Evolutionary conservation across 371 early-diverging fungal species (phyloP).

Genomic region (Apophysomyces ossiformis): DNA sequence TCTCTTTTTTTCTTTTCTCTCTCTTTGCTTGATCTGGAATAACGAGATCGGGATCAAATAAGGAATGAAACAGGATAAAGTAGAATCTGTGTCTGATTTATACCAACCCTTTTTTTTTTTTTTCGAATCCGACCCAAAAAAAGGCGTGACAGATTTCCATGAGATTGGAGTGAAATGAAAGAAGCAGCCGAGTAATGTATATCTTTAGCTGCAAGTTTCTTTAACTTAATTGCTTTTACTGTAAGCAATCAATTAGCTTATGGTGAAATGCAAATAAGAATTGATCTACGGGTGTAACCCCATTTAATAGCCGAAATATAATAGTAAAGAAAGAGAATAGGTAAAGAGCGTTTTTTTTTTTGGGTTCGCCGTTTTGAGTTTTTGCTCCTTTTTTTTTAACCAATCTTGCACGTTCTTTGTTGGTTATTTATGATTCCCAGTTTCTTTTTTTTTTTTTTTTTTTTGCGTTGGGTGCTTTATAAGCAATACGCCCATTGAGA

Average conservation of each 20-base stretch:
- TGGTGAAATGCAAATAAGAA: not conserved
- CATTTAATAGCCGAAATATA: slow-evolving; percentile 15
- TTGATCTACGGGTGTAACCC: slow-evolving; percentile 17
- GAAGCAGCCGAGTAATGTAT: too few species aligned
- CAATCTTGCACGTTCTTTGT: slow-evolving; percentile 2
- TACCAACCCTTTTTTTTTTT: not conserved
- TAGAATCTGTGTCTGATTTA: not conserved
- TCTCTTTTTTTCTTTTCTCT: too few species aligned
- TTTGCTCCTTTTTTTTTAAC: not conserved
- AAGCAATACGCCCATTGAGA: slow-evolving; percentile 1
- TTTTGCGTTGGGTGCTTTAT: not conserved
- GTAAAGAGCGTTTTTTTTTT: not conserved
- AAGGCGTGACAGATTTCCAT: not conserved
- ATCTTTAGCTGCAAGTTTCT: too few species aligned
- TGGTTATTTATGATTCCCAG: not conserved
- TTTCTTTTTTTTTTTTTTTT: too few species aligned
- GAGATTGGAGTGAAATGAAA: too few species aligned
- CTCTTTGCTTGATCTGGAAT: not conserved
- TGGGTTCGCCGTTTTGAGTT: not conserved
- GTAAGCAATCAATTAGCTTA: not conserved
- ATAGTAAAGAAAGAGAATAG: not conserved
- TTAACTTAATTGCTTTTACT: not conserved
- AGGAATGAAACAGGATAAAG: slow-evolving; percentile 2
- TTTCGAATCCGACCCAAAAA: not conserved
- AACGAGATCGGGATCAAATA: not conserved